Evolutionary conservation across 805 yeast genomes (phyloP).

Genomic region (Metschnikowia arizonensis): DNA sequence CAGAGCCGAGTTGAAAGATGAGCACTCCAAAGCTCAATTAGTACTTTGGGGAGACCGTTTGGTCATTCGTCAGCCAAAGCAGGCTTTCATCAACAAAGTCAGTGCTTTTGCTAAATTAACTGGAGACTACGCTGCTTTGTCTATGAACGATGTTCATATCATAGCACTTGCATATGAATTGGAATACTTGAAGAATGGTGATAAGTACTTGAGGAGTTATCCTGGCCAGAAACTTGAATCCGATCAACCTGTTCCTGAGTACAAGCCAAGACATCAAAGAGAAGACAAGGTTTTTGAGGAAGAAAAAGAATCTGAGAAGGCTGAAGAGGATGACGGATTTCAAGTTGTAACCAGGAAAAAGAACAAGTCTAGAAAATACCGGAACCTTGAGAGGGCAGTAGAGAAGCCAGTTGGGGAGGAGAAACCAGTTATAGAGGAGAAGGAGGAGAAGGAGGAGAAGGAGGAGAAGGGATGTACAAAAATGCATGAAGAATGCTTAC

Average conservation of each 20-base stretch:
- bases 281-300: conserved; percentile 6
- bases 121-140: conserved; percentile 86
- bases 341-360: conserved; percentile 19
- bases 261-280: conserved; percentile 2
- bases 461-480: no score
- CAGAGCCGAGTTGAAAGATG: conserved; percentile 80
- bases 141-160: conserved; percentile 88
- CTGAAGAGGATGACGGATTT: conserved; percentile 24
- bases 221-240: conserved; percentile 59
- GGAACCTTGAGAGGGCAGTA: background rate
- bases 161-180: conserved; percentile 88
- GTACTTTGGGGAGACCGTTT: conserved; percentile 75
- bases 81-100: conserved; percentile 59
- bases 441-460: background rate
- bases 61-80: conserved; percentile 71
- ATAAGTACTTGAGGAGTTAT: conserved; percentile 60
- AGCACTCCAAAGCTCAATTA: conserved; percentile 72
- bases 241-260: conserved; percentile 15
- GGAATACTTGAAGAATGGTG: conserved; percentile 71
- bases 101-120: conserved; percentile 76
- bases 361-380: conserved; percentile 5
- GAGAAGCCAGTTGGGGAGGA: background rate
- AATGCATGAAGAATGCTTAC: background rate
- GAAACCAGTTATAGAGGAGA: background rate
- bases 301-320: conserved; percentile 6